phyloP scores from a whole-genome alignment of 768 basidiomycete species.

The Thelephora aurantiotincta region DNA sequence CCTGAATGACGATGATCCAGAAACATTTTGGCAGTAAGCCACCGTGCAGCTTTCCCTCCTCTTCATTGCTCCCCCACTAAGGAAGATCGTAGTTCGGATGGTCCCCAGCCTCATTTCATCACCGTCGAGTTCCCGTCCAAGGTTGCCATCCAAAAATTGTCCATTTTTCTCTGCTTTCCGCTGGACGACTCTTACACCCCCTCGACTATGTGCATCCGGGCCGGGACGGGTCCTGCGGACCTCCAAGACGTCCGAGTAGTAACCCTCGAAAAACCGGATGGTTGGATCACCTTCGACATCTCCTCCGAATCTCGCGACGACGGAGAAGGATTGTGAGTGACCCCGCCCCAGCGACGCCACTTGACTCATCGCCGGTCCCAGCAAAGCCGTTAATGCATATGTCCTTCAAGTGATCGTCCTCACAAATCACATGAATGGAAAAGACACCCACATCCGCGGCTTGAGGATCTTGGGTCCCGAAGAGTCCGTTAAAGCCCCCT shows the following conservation, averaged over 20 bases:
- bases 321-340: constrained; percentile 60
- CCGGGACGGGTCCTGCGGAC: constrained; percentile 84
- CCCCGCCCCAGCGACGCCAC: not conserved
- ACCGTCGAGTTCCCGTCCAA: constrained; percentile 88
- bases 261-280: constrained; percentile 81
- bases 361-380: constrained; percentile 15
- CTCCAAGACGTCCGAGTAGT: constrained; percentile 83
- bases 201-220: constrained; percentile 76
- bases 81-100: constrained; percentile 55
- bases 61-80: not conserved
- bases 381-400: constrained; percentile 80
- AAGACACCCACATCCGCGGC: constrained; percentile 95
- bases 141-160: constrained; percentile 86
- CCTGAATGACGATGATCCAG: constrained; percentile 73
- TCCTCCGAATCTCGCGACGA: constrained; percentile 71
- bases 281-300: constrained; percentile 85
- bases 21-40: constrained; percentile 96
- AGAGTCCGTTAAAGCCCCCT: constrained; percentile 37
- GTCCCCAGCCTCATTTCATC: constrained; percentile 93
- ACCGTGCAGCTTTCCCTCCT: not conserved
- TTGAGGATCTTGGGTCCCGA: constrained; percentile 75
- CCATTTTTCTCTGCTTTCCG: constrained; percentile 65
- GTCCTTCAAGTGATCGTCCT: constrained; percentile 83
- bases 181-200: constrained; percentile 97
- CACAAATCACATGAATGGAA: constrained; percentile 95